Base-by-base conservation (phyloP, 495 filamentous ascomycete genomes). In the Aspergillus baeticus region DNA sequence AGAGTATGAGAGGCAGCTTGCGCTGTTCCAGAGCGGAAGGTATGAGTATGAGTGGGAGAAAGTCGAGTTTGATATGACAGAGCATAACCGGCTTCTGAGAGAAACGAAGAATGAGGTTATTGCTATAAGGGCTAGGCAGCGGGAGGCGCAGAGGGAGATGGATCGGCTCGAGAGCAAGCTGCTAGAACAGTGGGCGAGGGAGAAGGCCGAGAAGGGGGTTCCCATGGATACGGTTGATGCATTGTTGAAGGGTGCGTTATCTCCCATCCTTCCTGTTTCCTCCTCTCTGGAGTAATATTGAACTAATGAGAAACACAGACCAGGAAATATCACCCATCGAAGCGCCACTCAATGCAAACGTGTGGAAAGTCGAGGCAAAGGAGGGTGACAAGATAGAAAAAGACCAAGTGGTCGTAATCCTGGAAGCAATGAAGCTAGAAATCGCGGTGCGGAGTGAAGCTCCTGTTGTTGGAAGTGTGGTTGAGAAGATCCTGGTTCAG, bases 381-480 rank as follows among this genome's bases (percentile, higher is more conserved):
- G 70, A 75, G 34, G 76, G 77, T 0, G 67, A 77, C 15, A 38
- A 61, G 11, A 33, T 81, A 1, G 51, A 63, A 4, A 51, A 68
- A 20, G 68, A 68, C 5, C 65, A 76, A 18, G 46, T 69, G 0
- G 69, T 76, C 1, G 67, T 68, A 2, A 70, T 82, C 2, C 65
- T 83, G 8, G 81, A 83, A 54, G 80, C 80, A 0, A 81, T 83
- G 80, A 84, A 84, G 58, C 68, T 84, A 59, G 81, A 84, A 26
- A 52, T 52, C 7, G 37, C 49, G 7, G 23, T 42, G 36, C 49
- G 49, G 23, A 33, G 14, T 6, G 49, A 52, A 29, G 35, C 49
- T 33, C 6, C 5, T 6, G 49, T 39, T 15, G 49, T 21, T 13
- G 22, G 22, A 1, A n/a, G 36, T n/a, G 37, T 52, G 10, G 49